Conservation (phyloP, 768 basidiomycete genomes). For the Russula dissimulans region DNA sequence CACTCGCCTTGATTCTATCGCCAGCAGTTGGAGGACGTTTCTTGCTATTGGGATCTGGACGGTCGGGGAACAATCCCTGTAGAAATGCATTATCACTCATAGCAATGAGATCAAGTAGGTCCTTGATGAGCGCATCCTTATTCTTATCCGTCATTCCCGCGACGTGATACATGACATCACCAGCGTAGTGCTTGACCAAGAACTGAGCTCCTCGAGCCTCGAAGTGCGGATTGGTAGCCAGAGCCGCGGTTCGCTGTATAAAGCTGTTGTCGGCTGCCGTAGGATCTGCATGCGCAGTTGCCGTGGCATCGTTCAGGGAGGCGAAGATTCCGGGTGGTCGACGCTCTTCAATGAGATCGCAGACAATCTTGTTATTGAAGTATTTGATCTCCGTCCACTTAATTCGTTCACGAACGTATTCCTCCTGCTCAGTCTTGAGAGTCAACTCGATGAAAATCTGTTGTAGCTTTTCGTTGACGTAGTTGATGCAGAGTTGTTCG, state of each 20-base stretch:
- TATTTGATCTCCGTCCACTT: constrained; percentile 99
- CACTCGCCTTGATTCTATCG: constrained; percentile 85
- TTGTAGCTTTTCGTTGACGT: constrained; percentile 99
- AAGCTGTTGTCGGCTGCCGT: constrained; percentile 95
- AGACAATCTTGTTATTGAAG: constrained; percentile 97
- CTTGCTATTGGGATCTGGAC: constrained; percentile 93
- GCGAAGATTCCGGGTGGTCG: constrained; percentile 97
- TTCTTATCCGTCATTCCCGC: constrained; percentile 99
- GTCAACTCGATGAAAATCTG: constrained; percentile 99
- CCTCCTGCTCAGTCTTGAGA: constrained; percentile 97
- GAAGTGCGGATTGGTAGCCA: constrained; percentile 86
- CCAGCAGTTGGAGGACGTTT: constrained; percentile 96
- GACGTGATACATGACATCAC: constrained; percentile 97
- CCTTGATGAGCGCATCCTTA: constrained; percentile 94
- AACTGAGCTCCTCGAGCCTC: constrained; percentile 92
- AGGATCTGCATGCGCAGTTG: constrained; percentile 96
- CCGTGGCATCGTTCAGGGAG: constrained; percentile 96
- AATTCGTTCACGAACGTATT: constrained; percentile 97
- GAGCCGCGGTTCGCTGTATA: constrained; percentile 75
- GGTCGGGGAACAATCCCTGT: constrained; percentile 83
- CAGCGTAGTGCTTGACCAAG: constrained; percentile 93
- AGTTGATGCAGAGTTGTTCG: constrained; percentile 99
- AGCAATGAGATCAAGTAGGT: constrained; percentile 82
- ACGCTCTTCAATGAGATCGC: constrained; percentile 94
- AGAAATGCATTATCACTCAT: constrained; percentile 77